Base-by-base conservation (phyloP, 768 basidiomycete species). In the Mycena sanguinolenta region DNA sequence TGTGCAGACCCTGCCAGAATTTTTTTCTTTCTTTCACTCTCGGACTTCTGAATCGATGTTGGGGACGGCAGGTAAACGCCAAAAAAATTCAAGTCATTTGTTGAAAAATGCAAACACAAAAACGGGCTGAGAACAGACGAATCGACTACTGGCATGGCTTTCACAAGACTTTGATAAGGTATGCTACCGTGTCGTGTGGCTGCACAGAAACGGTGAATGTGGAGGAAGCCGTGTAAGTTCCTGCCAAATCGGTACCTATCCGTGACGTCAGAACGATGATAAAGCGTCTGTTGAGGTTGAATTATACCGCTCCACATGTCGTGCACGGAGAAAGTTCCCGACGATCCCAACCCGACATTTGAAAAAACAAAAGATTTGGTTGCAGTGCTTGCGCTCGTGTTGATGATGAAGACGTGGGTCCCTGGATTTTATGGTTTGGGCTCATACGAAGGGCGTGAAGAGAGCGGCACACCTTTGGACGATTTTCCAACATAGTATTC, bases 391-490 rank as follows among this genome's bases (percentile, higher is more conserved):
- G 74, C 75, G 27, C 78, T 75, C 14, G 84, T 87, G 76, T 89
- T 89, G 75, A 88, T 85, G 64, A 88, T 83, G 75, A 89, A 89
- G 3, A 88, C 85, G 70, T 90, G 88, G 3, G 75, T 82, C 13
- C 89, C 88, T 69, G n/a, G n/a, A n/a, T n/a, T n/a, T n/a, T n/a
- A n/a, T n/a, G n/a, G n/a, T n/a, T n/a, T n/a, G n/a, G n/a, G n/a
- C n/a, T n/a, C n/a, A n/a, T n/a, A n/a, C n/a, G n/a, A n/a, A n/a
- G n/a, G n/a, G n/a, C n/a, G n/a, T n/a, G n/a, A n/a, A n/a, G n/a
- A n/a, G n/a, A n/a, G n/a, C n/a, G n/a, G n/a, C n/a, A n/a, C n/a
- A n/a, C n/a, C n/a, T n/a, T 84, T 86, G 30, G 80, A 78, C 2
- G 88, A 89, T 21, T 71, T 69, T 4, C 88, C 88, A 10, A 85